Evolutionary conservation across 225 moss, liverwort and hornwort genomes (phyloP).

Genomic region (Pleurozium schreberi): DNA sequence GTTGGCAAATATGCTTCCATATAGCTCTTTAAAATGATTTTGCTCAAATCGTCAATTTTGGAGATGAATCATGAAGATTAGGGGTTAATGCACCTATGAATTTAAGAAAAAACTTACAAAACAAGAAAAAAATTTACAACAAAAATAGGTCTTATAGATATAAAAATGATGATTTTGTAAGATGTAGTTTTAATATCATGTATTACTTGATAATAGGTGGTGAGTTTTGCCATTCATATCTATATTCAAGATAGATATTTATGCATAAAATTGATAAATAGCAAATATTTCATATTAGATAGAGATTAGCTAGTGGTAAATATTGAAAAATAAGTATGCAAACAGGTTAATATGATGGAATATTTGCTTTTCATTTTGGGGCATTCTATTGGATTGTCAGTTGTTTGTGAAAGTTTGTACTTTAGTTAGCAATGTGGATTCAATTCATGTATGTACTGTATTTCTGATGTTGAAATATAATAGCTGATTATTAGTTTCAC

Average conservation of each 20-base stretch:
- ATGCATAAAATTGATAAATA: not conserved
- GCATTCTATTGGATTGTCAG: not conserved
- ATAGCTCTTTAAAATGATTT: no score
- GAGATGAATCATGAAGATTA: no score
- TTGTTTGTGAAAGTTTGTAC: not conserved
- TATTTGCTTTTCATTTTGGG: not conserved
- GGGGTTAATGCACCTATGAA: not conserved
- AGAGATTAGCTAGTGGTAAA: not conserved
- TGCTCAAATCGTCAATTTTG: no score
- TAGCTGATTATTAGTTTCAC: not conserved
- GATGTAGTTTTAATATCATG: not conserved
- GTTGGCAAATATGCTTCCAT: no score
- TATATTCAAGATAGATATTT: not conserved
- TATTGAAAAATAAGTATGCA: not conserved
- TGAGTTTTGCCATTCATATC: not conserved
- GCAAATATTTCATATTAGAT: not conserved
- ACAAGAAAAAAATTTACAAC: not conserved
- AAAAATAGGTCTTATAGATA: not conserved
- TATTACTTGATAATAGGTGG: not conserved
- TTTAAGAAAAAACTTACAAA: not conserved
- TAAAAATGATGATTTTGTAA: not conserved
- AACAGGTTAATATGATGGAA: not conserved
- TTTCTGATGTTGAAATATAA: not conserved
- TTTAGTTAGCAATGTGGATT: rapidly evolving
- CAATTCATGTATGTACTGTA: not conserved